Evolutionary conservation across 805 yeast species (phyloP).

Genomic region (Lachancea fermentati): DNA sequence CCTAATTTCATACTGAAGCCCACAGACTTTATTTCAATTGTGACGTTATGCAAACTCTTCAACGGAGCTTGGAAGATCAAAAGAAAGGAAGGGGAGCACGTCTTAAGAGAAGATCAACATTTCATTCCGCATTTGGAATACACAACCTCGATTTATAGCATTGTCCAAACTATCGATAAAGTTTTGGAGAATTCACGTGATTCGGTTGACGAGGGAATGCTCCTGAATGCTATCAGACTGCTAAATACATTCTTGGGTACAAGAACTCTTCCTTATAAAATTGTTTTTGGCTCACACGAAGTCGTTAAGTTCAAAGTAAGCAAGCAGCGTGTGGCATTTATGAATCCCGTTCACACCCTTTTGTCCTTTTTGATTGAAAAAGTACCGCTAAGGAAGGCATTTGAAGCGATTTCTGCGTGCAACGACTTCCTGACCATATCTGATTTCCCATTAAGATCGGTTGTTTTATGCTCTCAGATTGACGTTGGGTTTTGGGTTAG

Average conservation of each 20-base stretch:
- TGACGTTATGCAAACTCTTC: constrained; percentile 46
- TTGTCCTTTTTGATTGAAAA: constrained; percentile 39
- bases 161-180: constrained; percentile 37
- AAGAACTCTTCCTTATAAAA: constrained; percentile 21
- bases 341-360: constrained; percentile 55
- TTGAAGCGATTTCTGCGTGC: constrained; percentile 17
- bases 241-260: constrained; percentile 31
- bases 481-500: constrained; percentile 67
- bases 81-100: constrained; percentile 66
- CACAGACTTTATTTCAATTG: constrained; percentile 37
- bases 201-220: constrained; percentile 10
- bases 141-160: constrained; percentile 39
- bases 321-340: constrained; percentile 46
- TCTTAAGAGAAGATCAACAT: constrained; percentile 48
- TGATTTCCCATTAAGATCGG: constrained; percentile 53
- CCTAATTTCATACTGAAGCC: constrained; percentile 31
- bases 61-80: constrained; percentile 53
- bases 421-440: constrained; percentile 43
- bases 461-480: constrained; percentile 58
- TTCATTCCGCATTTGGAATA: constrained; percentile 47
- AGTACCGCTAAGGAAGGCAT: constrained; percentile 20
- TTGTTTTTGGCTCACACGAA: constrained; percentile 21
- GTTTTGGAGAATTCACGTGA: constrained; percentile 17
- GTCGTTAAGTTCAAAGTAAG: constrained; percentile 40
- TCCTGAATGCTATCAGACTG: constrained; percentile 34